phyloP scores from a whole-genome alignment of 345 rosid species.

The Eucalyptus tenuipes region DNA sequence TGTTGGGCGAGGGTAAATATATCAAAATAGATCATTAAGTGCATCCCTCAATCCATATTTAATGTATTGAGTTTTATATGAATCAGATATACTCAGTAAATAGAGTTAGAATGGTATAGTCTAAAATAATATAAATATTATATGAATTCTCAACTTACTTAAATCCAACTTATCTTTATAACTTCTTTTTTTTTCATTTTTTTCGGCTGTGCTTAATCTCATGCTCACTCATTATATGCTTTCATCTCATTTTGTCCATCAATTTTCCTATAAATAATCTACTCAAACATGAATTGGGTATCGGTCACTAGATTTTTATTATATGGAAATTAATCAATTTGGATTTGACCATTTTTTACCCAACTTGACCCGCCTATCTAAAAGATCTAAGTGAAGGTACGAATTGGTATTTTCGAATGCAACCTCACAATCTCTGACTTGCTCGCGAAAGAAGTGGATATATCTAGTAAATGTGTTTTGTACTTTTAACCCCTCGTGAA shows the following conservation, averaged over 20 bases:
- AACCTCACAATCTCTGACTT: not conserved
- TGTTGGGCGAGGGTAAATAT: too few relatives aligned
- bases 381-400: not conserved
- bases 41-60: too few relatives aligned
- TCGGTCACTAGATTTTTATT: not conserved
- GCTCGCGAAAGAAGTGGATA: not conserved
- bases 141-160: not conserved
- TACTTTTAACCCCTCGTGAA: not conserved
- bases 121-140: too few relatives aligned
- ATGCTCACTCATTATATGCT: not conserved
- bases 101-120: too few relatives aligned
- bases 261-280: not conserved
- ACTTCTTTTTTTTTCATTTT: too few relatives aligned
- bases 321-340: too few relatives aligned
- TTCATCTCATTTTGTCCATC: not conserved
- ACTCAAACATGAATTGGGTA: too few relatives aligned
- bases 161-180: too few relatives aligned
- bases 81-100: too few relatives aligned
- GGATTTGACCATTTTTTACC: not conserved
- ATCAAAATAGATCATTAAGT: too few relatives aligned
- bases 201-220: not conserved
- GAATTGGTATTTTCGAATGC: not conserved
- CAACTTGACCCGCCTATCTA: accelerated
- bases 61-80: too few relatives aligned
- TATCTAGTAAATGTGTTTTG: not conserved